These are phyloP conservation scores for Pseudoturritis turrita DNA, from an alignment of 345 rosid genomes.

Conservation along the genomic window DNA sequence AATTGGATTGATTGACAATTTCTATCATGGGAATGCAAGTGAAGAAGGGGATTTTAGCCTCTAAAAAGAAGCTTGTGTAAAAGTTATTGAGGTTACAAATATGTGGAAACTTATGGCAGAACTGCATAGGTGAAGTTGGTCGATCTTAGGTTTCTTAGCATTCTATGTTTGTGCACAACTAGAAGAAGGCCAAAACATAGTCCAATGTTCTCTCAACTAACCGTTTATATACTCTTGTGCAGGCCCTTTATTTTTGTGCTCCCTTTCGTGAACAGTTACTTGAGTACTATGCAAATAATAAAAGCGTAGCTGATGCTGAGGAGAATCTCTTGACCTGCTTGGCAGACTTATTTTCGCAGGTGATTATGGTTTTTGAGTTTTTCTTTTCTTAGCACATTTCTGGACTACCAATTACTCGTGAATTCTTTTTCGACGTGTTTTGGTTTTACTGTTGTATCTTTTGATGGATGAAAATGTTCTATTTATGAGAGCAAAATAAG, in stretches of 20 bases:
- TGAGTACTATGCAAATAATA: constrained; percentile 57
- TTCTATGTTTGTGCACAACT: not conserved
- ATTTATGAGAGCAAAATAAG: not conserved
- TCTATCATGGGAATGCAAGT: not conserved
- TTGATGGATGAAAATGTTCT: not conserved
- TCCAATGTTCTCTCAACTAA: not conserved
- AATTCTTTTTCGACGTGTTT: not conserved
- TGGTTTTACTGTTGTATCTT: not conserved
- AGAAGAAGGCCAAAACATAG: not conserved
- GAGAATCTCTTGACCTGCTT: constrained; percentile 88
- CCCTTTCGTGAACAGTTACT: constrained; percentile 90
- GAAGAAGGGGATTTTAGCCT: too few relatives aligned
- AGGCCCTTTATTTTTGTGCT: constrained; percentile 92
- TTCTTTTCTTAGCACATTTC: not conserved
- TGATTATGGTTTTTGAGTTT: not conserved
- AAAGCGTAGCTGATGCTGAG: constrained; percentile 57
- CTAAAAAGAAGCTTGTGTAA: too few relatives aligned
- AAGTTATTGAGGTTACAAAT: too few relatives aligned
- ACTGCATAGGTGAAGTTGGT: not conserved
- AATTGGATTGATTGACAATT: not conserved
- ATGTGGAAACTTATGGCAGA: not conserved
- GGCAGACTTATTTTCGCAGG: constrained; percentile 88
- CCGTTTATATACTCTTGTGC: constrained; percentile 7
- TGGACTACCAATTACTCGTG: not conserved
- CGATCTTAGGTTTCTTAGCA: too few relatives aligned